Evolutionary conservation across 78 protist genomes (phyloP).

Genomic region (slime mould (Dictyostelium discoideum)): dicty_2.7 NC_007089.4:3924001-3924500

Average conservation of each 20-base stretch:
- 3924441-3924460: background rate
- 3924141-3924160: background rate
- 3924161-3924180: conserved; percentile 13
- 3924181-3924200: conserved; percentile 5
- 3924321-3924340: background rate
- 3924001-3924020: no score
- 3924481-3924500: conserved; percentile 1
- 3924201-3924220: background rate
- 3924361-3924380: background rate
- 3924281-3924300: background rate
- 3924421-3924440: background rate
- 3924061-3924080: background rate
- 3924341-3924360: background rate
- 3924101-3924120: conserved; percentile 43
- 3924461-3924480: background rate
- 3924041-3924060: no score
- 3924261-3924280: background rate
- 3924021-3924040: no score
- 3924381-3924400: conserved; percentile 25
- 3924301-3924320: background rate
- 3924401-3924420: background rate
- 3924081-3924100: conserved; percentile 23
- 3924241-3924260: background rate
- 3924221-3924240: conserved; percentile 32
- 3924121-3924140: conserved; percentile 41